These are phyloP conservation scores for Hyphopichia burtonii DNA, from an alignment of 1,139 yeast species.

Conservation along the genomic window DNA sequence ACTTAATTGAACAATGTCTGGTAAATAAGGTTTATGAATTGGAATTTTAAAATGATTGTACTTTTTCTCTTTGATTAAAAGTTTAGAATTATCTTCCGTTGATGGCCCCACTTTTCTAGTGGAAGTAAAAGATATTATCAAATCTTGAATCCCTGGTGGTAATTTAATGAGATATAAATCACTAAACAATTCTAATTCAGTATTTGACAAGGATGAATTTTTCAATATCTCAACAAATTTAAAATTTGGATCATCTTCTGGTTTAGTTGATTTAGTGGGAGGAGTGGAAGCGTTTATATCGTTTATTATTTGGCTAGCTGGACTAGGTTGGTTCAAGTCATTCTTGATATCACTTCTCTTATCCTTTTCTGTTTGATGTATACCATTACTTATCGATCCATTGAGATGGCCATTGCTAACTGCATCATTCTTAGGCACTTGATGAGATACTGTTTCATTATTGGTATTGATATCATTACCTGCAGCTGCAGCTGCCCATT, in stretches of 20 bases:
- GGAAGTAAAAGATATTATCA: constrained; percentile 51
- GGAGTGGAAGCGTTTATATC: background rate
- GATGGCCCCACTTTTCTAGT: constrained; percentile 28
- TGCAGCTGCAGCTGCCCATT: constrained; percentile 72
- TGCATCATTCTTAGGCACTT: background rate
- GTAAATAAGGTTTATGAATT: constrained; percentile 39
- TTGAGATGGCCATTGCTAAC: background rate
- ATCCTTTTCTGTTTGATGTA: background rate
- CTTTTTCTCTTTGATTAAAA: constrained; percentile 24
- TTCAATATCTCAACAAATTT: constrained; percentile 28
- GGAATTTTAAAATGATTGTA: constrained; percentile 32
- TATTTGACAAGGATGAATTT: constrained; percentile 29
- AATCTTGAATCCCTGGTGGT: constrained; percentile 75
- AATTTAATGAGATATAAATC: constrained; percentile 45
- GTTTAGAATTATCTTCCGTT: constrained; percentile 18
- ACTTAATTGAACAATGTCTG: constrained; percentile 28
- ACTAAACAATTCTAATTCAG: constrained; percentile 36
- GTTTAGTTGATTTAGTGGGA: background rate
- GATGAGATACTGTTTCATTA: constrained; percentile 3
- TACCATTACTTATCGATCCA: background rate
- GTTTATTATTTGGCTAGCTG: background rate
- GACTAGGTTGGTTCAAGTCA: background rate
- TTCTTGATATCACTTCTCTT: background rate
- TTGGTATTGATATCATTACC: constrained; percentile 18
- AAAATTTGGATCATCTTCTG: constrained; percentile 11